Evolutionary conservation across 169 alveolate species (phyloP).

Genomic region (Cyclospora cayetanensis): DNA sequence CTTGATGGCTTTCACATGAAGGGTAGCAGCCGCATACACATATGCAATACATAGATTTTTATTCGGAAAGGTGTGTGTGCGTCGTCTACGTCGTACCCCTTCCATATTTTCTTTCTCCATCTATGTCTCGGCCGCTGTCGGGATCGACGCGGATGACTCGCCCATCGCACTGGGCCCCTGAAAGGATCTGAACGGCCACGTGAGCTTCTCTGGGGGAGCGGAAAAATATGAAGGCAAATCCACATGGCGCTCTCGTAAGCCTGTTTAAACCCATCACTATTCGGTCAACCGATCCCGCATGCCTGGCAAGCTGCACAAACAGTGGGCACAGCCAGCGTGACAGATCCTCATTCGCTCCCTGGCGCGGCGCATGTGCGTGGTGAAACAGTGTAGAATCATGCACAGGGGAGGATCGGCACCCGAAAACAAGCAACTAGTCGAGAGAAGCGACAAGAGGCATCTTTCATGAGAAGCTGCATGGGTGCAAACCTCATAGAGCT

Average conservation of each 20-base stretch:
- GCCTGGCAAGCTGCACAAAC: conserved; percentile 77
- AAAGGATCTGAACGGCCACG: conserved; percentile 71
- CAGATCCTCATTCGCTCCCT: too few species aligned
- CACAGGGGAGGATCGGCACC: too few species aligned
- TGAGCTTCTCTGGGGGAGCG: conserved; percentile 86
- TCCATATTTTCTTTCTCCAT: conserved; percentile 77
- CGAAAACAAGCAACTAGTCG: too few species aligned
- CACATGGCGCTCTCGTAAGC: conserved; percentile 89
- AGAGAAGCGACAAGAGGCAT: too few species aligned
- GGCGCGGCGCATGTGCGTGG: too few species aligned
- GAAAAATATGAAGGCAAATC: conserved; percentile 93
- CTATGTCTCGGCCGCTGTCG: conserved; percentile 79
- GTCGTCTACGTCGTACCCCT: conserved; percentile 69
- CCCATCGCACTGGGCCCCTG: conserved; percentile 77
- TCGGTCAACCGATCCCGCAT: conserved; percentile 88
- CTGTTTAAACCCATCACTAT: conserved; percentile 92
- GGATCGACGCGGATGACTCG: conserved; percentile 80
- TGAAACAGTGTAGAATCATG: too few species aligned
- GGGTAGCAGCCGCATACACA: too few species aligned
- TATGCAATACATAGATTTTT: background rate
- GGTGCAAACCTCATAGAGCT: conserved; percentile 82
- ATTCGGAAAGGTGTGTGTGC: background rate
- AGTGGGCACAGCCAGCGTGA: background rate
- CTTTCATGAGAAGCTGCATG: background rate
- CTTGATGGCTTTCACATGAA: too few species aligned